Conservation (phyloP, 106 monocot species). For the Apostasia ramifera region DNA sequence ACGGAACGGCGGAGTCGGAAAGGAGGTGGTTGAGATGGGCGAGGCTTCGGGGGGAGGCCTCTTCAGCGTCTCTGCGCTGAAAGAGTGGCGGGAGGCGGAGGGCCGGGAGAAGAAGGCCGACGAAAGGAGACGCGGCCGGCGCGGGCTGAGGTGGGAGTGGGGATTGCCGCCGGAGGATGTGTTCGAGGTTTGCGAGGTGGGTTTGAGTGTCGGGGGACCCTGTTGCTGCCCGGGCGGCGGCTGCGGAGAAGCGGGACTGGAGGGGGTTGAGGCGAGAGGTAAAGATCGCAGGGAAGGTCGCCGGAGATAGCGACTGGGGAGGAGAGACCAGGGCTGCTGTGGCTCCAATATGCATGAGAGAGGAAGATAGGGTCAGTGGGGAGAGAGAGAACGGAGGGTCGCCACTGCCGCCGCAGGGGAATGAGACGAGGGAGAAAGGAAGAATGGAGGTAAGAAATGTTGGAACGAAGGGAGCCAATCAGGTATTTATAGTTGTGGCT, state of each 20-base stretch:
- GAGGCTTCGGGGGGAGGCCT: conserved; percentile 21
- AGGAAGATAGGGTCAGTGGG: no score
- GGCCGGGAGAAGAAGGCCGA: conserved; percentile 1
- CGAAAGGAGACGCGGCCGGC: not conserved
- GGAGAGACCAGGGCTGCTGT: no score
- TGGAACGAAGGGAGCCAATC: no score
- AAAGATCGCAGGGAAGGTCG: no score
- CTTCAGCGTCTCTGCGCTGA: not conserved
- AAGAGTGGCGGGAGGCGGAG: conserved; percentile 26
- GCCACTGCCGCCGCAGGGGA: no score
- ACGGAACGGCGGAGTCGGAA: conserved; percentile 21
- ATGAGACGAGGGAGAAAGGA: no score
- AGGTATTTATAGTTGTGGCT: no score
- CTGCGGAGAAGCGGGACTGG: not conserved
- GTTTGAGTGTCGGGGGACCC: conserved; percentile 9
- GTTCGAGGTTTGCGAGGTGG: conserved; percentile 66
- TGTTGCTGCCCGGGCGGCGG: not conserved
- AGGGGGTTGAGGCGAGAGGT: not conserved
- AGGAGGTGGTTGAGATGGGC: conserved; percentile 22
- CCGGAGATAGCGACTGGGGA: no score
- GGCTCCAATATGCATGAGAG: no score
- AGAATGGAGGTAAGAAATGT: no score
- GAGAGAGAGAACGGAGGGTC: no score
- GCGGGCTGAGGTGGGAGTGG: not conserved
- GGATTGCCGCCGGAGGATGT: conserved; percentile 10